These are phyloP conservation scores for Candida nanaspora DNA, from an alignment of 805 yeast species.

Conservation along the genomic window DNA sequence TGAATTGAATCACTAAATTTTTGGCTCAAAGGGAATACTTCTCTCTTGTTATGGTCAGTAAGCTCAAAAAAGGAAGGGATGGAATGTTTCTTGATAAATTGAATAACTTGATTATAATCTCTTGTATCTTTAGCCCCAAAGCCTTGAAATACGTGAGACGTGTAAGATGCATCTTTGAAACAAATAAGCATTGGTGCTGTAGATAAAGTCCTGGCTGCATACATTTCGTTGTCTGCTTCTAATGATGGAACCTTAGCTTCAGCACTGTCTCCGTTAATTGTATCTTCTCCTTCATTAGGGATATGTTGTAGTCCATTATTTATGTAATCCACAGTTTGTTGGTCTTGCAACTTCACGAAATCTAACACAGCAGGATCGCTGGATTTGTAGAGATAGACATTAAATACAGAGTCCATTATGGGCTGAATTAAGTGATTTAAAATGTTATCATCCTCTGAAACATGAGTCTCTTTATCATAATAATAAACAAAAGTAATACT, in stretches of 20 bases:
- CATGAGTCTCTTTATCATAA: constrained; percentile 41
- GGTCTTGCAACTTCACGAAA: constrained; percentile 34
- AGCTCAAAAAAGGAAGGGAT: constrained; percentile 49
- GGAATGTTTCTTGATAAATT: constrained; percentile 43
- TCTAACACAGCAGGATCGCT: constrained; percentile 35
- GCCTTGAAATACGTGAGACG: constrained; percentile 48
- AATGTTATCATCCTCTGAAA: constrained; percentile 56
- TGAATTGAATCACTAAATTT: constrained; percentile 13
- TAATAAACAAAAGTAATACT: constrained; percentile 46
- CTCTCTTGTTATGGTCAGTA: constrained; percentile 28
- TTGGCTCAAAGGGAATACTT: constrained; percentile 32
- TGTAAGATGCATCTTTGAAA: constrained; percentile 48
- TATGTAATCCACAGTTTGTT: constrained; percentile 33
- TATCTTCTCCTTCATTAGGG: constrained; percentile 2
- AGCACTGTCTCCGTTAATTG: too few relatives aligned
- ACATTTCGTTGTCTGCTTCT: constrained; percentile 37
- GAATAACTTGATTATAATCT: constrained; percentile 35
- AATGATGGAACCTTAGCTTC: too few relatives aligned
- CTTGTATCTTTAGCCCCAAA: constrained; percentile 61
- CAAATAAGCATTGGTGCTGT: constrained; percentile 56
- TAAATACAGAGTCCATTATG: constrained; percentile 47
- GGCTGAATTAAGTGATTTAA: constrained; percentile 56
- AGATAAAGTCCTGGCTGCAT: constrained; percentile 44
- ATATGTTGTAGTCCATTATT: constrained; percentile 26
- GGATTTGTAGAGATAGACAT: constrained; percentile 46